Evolutionary conservation across 179 eudicot genomes (phyloP).

Genomic region (Camellia oleifera): DNA sequence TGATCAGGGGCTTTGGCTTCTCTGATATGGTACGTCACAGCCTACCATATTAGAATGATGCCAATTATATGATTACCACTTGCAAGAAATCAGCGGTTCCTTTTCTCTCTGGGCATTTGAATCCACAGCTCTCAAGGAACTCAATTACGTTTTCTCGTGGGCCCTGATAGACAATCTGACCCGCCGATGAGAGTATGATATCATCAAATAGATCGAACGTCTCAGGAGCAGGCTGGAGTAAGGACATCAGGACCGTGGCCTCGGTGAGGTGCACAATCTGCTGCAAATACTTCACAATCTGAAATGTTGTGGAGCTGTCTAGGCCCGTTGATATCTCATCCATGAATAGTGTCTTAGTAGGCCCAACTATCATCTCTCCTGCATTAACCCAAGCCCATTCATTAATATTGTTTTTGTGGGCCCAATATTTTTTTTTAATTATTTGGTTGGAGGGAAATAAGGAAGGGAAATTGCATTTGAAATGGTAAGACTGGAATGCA

Average conservation of each 20-base stretch:
- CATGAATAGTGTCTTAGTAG: slow-evolving; percentile 86
- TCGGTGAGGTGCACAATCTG: slow-evolving; percentile 82
- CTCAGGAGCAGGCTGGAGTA: slow-evolving; percentile 96
- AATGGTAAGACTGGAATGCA: background rate
- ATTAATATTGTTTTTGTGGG: background rate
- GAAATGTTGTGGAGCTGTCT: slow-evolving; percentile 92
- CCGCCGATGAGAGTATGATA: slow-evolving; percentile 75
- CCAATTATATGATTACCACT: slow-evolving; percentile 49
- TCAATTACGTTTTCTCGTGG: slow-evolving; percentile 77
- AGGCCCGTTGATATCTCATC: slow-evolving; percentile 98
- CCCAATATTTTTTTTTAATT: no score
- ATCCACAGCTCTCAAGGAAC: slow-evolving; percentile 87
- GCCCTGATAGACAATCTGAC: slow-evolving; percentile 91
- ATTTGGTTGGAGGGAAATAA: no score
- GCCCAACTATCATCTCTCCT: slow-evolving; percentile 99
- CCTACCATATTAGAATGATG: background rate
- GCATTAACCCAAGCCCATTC: background rate
- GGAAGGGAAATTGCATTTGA: no score
- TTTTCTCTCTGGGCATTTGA: slow-evolving; percentile 85
- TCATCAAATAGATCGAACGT: slow-evolving; percentile 96
- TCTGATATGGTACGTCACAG: background rate
- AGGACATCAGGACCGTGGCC: slow-evolving; percentile 75
- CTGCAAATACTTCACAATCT: slow-evolving; percentile 83
- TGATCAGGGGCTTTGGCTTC: background rate
- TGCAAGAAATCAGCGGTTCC: slow-evolving; percentile 95